Base-by-base conservation (phyloP, 2,329 filamentous ascomycete genomes). In the Tolypocladium ophioglossoides region DNA sequence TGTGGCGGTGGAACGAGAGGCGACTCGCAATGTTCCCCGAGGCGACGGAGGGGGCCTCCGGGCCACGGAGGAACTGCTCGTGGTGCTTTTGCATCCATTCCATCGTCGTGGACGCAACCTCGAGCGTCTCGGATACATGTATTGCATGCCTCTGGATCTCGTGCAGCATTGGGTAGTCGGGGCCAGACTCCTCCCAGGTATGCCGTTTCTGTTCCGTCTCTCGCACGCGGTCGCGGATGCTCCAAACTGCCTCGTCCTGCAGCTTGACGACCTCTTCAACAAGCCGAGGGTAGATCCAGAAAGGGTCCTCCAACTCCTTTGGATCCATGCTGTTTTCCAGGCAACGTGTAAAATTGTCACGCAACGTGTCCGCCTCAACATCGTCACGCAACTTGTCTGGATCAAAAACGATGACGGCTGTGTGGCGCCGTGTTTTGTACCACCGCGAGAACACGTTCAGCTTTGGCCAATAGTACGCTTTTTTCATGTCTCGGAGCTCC, bases 81-180 rank as follows among this genome's bases (percentile, higher is more conserved):
- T 74, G 73, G 0, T 70, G 66, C 0, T 52, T 54, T 2, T 68
- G 38, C 1, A 75, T 70, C 0, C 62, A 58, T 1, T 61, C 58
- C 2, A 72, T 54, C 0, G 69, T 70, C 41, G 65, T 61, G 0
- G 60, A 57, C 0, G 66, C 65, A 0, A 75, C 62, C 0, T 71
- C 65, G 0, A 77, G 63, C 0, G 72, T 74, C 50, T 78, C 75
- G 0, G 62, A 66, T 2, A 74, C 68, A 55, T 78, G 75, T 18
- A 75, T 72, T 0, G 69, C 68, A 49, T 78, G 75, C 1, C 75
- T 60, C 0, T 73, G 66, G 0, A 73, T 64, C 24, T 77, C 70
- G 50, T 77, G 73, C 2, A 77, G 57, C 1, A 48, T 51, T 4
- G 60, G 52, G 35, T 72, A 76, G 32, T 70, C 56, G 0, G 72